Conservation (phyloP, 805 yeast genomes). For the Candida michaelii region DNA sequence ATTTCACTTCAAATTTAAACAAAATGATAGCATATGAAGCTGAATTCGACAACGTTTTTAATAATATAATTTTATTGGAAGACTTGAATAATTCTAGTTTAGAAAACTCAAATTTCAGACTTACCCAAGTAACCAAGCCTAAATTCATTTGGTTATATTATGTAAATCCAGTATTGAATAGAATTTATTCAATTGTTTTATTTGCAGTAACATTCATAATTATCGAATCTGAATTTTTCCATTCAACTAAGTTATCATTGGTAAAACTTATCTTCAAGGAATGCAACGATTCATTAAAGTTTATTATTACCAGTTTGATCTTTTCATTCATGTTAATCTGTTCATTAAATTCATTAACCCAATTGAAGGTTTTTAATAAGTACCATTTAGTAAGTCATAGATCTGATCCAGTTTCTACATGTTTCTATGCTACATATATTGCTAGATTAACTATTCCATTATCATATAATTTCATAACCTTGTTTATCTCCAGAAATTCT, state of each 20-base stretch:
- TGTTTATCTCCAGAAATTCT: slow-evolving; percentile 52
- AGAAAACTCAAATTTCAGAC: slow-evolving; percentile 22
- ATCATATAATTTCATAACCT: slow-evolving; percentile 72
- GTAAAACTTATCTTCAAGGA: slow-evolving; percentile 49
- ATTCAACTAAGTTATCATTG: slow-evolving; percentile 64
- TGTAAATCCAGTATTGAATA: slow-evolving; percentile 46
- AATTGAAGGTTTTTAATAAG: slow-evolving; percentile 68
- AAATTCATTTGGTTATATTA: slow-evolving; percentile 43
- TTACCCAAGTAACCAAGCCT: slow-evolving; percentile 21
- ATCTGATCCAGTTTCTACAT: slow-evolving; percentile 71
- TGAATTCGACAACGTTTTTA: slow-evolving; percentile 53
- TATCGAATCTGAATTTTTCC: slow-evolving; percentile 73
- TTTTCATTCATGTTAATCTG: slow-evolving; percentile 69
- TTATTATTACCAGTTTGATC: slow-evolving; percentile 40
- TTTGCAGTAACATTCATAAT: slow-evolving; percentile 50
- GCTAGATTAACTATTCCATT: slow-evolving; percentile 82
- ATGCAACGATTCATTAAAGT: slow-evolving; percentile 29
- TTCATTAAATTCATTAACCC: slow-evolving; percentile 64
- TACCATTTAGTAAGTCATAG: slow-evolving; percentile 71
- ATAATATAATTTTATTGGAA: slow-evolving; percentile 52
- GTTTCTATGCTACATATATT: slow-evolving; percentile 77
- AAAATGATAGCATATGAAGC: slow-evolving; percentile 54
- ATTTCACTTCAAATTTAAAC: slow-evolving; percentile 52
- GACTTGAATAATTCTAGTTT: slow-evolving; percentile 48
- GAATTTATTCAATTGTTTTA: slow-evolving; percentile 44